Percentiles rank a stretch among this genome's conserved stretches.
Conservation (phyloP, 202 grass and related monocot genomes). For the Digitaria exilis region DNA sequence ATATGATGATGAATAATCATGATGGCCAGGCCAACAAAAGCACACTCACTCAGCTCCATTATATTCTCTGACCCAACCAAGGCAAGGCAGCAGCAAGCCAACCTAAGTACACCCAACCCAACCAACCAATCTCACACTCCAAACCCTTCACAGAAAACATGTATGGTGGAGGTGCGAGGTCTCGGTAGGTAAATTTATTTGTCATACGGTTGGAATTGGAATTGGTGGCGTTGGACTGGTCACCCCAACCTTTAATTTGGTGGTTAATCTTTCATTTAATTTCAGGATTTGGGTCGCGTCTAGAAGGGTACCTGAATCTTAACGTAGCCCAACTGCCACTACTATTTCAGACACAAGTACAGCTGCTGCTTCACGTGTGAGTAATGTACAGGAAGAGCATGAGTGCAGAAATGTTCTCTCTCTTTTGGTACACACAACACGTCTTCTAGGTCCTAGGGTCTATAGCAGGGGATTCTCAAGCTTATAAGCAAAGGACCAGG, state of each 20-base stretch:
- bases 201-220: conserved; percentile 37
- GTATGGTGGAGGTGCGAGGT: conserved; percentile 12
- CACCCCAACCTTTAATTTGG: background rate
- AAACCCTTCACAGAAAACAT: background rate
- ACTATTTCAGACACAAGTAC: background rate
- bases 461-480: background rate
- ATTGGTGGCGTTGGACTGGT: no score
- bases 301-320: background rate
- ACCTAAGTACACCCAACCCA: conserved; percentile 25
- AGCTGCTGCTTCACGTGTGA: conserved; percentile 5
- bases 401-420: conserved; percentile 20
- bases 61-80: conserved; percentile 18
- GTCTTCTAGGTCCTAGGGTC: background rate
- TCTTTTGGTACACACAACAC: background rate
- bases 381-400: background rate
- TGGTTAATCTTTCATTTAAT: conserved; percentile 15
- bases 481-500: background rate
- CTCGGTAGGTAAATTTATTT: conserved; percentile 37
- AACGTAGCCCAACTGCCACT: conserved; percentile 13
- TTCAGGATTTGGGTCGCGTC: conserved; percentile 10
- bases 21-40: conserved; percentile 32
- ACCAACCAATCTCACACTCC: conserved; percentile 27
- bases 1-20: conserved; percentile 35
- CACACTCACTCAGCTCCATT: conserved; percentile 2
- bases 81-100: background rate